Base-by-base conservation (phyloP, 345 rosid genomes). In the Eucalyptus urophylla region DNA sequence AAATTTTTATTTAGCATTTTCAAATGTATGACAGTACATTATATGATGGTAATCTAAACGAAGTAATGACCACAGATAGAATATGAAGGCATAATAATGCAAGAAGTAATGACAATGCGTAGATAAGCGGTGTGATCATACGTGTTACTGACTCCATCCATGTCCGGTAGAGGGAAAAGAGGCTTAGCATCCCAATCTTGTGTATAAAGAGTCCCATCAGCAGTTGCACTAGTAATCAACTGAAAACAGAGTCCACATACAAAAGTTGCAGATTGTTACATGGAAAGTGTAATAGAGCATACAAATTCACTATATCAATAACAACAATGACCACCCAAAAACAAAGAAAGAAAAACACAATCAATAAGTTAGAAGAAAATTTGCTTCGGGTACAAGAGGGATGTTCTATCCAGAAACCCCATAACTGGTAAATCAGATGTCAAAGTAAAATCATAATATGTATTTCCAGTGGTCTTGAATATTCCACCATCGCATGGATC, bases 151-250 rank as follows among this genome's bases (percentile, higher is more conserved):
- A 89, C 90, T 86, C 90, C 67, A 90, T 93, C 93, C 83, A 90
- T 62, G 85, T 91, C 91, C 47, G 94, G 94, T 87, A 96, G 90
- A 60, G 95, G 91, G 90, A 93, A 96, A 90, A 97, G 96, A 88
- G 99, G 97, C 93, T 96, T 97, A 49, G 83, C 91, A 92, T 97
- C 98, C 99, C 99, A 97, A 89, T 97, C 98, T 83, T 93, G 95
- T 9, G 95, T 94, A 89, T 92, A 45, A 62, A 97, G 94, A 69
- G 98, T 95, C 45, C 95, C 92, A 93, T 96, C 97, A 87, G 93
- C 92, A 54, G 91, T 95, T 88, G 99, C 98, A 80, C 92, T 94
- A 19, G 93, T 95, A 93, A 96, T 95, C 67, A 96, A 92, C 99
- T 97, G 94, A 60, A 92, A 72, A 88, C 56, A 87, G 51, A 43